Conservation (phyloP, 805 yeast genomes). For the Barnettozyma botsteinii region DNA sequence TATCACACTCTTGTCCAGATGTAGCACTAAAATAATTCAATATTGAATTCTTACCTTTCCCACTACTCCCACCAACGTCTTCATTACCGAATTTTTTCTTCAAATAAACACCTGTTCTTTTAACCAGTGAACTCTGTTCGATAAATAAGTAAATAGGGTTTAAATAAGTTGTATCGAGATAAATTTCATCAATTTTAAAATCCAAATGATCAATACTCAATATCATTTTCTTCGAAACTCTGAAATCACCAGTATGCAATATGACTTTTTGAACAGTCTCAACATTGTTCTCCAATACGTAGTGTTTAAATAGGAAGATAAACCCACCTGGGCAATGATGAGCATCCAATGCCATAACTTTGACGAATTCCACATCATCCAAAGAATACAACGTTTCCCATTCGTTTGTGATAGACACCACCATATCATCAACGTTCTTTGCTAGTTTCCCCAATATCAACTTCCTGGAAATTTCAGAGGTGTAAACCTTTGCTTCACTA, state of each 20-base stretch:
- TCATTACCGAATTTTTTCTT: constrained; percentile 15
- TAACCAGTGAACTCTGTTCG: constrained; percentile 62
- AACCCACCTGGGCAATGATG: constrained; percentile 98
- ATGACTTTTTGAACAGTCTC: constrained; percentile 28
- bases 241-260: constrained; percentile 91
- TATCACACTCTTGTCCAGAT: constrained; percentile 16
- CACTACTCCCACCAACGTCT: constrained; percentile 15
- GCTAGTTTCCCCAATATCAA: constrained; percentile 51
- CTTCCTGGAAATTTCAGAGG: constrained; percentile 63
- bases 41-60: constrained; percentile 22
- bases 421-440: neutral
- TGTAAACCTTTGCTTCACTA: constrained; percentile 56
- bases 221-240: constrained; percentile 50
- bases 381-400: neutral
- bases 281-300: constrained; percentile 26
- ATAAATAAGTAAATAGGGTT: constrained; percentile 74
- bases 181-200: constrained; percentile 49
- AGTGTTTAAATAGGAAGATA: constrained; percentile 60
- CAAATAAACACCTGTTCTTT: constrained; percentile 50
- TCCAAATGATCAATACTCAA: constrained; percentile 13
- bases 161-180: constrained; percentile 88
- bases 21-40: constrained; percentile 27
- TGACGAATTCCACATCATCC: constrained; percentile 31
- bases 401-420: neutral
- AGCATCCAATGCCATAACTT: constrained; percentile 69